Percentiles rank a stretch among this genome's conserved stretches.
phyloP scores from a whole-genome alignment of 768 basidiomycete genomes.

The Tulasnella sp. region DNA sequence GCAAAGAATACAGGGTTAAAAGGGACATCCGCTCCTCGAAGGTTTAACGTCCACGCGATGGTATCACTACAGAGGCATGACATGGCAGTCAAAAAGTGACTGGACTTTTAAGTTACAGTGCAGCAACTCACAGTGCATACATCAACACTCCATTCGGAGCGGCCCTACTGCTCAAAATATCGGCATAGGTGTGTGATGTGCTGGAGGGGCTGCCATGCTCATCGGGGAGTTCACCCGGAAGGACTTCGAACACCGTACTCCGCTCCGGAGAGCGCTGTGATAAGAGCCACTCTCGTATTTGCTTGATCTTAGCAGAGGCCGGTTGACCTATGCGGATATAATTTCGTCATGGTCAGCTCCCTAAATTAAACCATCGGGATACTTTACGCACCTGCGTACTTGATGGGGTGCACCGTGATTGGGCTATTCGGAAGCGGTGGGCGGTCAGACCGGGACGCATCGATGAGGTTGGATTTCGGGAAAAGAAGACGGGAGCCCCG shows the following conservation, averaged over 20 bases:
- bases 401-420: slow-evolving; percentile 55
- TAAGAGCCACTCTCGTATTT: slow-evolving; percentile 59
- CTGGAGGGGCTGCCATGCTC: not conserved
- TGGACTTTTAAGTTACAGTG: not conserved
- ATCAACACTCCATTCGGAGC: not conserved
- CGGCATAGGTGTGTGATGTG: not conserved
- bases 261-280: slow-evolving; percentile 27
- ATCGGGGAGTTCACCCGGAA: not conserved
- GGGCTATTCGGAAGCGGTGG: slow-evolving; percentile 54
- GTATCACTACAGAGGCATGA: slow-evolving; percentile 50
- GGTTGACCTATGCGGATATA: slow-evolving; percentile 38
- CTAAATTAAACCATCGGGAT: too few species aligned
- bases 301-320: slow-evolving; percentile 55
- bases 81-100: slow-evolving; percentile 37
- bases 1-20: slow-evolving; percentile 88
- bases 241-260: not conserved
- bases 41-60: slow-evolving; percentile 78
- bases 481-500: slow-evolving; percentile 59
- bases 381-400: slow-evolving; percentile 51
- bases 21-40: slow-evolving; percentile 82
- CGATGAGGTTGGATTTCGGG: slow-evolving; percentile 74
- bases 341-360: not conserved
- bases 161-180: not conserved
- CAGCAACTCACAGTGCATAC: not conserved
- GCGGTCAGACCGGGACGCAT: slow-evolving; percentile 70